phyloP scores from a whole-genome alignment of 345 rosid genomes.

The Punica granatum region DNA sequence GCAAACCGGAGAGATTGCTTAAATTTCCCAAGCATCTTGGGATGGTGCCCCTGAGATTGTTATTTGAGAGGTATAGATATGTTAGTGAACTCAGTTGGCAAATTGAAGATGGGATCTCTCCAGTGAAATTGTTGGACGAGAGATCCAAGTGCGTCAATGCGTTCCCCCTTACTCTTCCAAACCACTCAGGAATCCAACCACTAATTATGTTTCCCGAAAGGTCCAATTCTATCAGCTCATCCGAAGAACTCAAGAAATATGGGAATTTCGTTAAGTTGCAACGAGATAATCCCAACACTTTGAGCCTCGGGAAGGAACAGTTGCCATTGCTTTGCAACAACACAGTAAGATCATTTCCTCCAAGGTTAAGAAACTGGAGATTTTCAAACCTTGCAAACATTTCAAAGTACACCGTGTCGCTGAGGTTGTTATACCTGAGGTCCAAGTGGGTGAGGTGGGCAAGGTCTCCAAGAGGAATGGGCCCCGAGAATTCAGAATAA shows the following conservation, averaged over 20 bases:
- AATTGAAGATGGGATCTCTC: background rate
- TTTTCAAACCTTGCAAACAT: background rate
- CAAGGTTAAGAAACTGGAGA: background rate
- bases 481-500: background rate
- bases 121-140: background rate
- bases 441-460: background rate
- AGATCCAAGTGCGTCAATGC: conserved; percentile 7
- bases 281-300: background rate
- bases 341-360: background rate
- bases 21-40: conserved; percentile 3
- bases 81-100: background rate
- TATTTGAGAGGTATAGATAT: accelerated
- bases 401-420: background rate
- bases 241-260: too few relatives aligned
- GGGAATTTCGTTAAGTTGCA: conserved; percentile 9
- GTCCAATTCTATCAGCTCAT: background rate
- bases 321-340: background rate
- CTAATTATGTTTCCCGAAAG: conserved; percentile 15
- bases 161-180: conserved; percentile 1
- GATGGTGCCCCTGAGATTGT: background rate
- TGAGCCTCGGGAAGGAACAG: conserved; percentile 5
- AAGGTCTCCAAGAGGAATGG: background rate
- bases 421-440: background rate
- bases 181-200: conserved; percentile 16
- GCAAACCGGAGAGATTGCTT: too few relatives aligned